Evolutionary conservation across 257 asterid genomes (phyloP), one percentile per base, ranked within the genome.

Genomic region (Orobanche coerulescens): DNA sequence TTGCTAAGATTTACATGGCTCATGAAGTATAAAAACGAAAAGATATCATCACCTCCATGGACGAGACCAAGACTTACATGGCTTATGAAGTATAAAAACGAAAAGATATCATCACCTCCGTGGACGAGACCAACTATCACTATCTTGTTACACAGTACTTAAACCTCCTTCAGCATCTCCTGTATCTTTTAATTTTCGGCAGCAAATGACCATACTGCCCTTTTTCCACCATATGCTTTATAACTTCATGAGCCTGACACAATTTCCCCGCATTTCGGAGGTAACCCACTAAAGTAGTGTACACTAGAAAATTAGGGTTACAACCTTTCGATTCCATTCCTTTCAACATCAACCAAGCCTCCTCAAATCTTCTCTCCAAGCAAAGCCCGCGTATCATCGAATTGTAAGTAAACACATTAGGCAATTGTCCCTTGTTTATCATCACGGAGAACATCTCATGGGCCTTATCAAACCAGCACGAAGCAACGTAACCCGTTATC

Each of bases 361-460:
- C 95, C 60, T 86, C 87, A 71, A 78, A 93, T 58, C 79, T 86
- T 68, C 81, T 71, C 53, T 58, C 84, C 82, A 78, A 84, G 72
- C 98, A 93, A 58, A 84, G 81, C 40, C 97, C 98, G 0, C 95
- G 87, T 34, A 93, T 89, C 96, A 89, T 93, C 53, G 98, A 83
- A 71, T 89, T 89, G 73, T 89, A 93, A 3, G 98, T 93, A 76
- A 84, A 89, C 57, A 80, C 98, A 70, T 93, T 93, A 15, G 98
- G 98, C 75, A 89, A 72, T 20, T 86, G 90, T 4, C 97, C 96
- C 22, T 71, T 77, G 43, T 56, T 62, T 19, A 65, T 72, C 98
- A 89, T 93, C 69, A 76, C 94, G 28, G 59, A 24, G 68, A 86
- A 93, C 55, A 89, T 50, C 75, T 67, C 81, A 53, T 67, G 76